phyloP scores from a whole-genome alignment of 306 rosid genomes.

The Mucuna pruriens region DNA sequence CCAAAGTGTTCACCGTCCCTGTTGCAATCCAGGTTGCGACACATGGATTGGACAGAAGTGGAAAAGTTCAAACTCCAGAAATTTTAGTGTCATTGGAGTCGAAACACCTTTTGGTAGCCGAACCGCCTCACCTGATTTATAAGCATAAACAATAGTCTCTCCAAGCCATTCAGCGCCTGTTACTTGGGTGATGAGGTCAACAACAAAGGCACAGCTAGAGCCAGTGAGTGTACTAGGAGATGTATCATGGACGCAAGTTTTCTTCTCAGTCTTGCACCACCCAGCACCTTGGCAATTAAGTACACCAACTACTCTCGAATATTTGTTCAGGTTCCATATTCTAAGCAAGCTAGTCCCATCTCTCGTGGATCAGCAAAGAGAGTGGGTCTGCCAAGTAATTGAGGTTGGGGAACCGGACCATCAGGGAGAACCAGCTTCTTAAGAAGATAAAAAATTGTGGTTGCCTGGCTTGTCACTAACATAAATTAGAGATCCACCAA shows the following conservation, averaged over 20 bases:
- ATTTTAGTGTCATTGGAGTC: slow-evolving; percentile 75
- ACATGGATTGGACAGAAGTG: slow-evolving; percentile 87
- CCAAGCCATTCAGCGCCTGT: slow-evolving; percentile 81
- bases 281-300: slow-evolving; percentile 99
- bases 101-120: slow-evolving; percentile 83
- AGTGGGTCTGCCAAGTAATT: slow-evolving; percentile 91
- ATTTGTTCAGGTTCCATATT: slow-evolving; percentile 93
- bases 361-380: slow-evolving; percentile 90
- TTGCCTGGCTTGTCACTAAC: slow-evolving; percentile 96
- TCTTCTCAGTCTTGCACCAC: slow-evolving; percentile 88
- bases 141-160: slow-evolving; percentile 65
- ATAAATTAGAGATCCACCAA: slow-evolving; percentile 97
- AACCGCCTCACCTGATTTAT: slow-evolving; percentile 77
- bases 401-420: slow-evolving; percentile 93
- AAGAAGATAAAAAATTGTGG: slow-evolving; percentile 89
- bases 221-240: slow-evolving; percentile 77
- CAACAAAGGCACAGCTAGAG: slow-evolving; percentile 70
- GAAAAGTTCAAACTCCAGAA: slow-evolving; percentile 85
- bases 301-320: slow-evolving; percentile 89
- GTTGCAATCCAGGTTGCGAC: too few species aligned
- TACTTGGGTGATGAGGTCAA: slow-evolving; percentile 65
- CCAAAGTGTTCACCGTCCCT: too few species aligned
- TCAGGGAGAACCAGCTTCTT: slow-evolving; percentile 91
- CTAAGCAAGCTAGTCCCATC: slow-evolving; percentile 92
- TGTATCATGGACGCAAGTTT: slow-evolving; percentile 75